Conservation (phyloP, 2,329 filamentous ascomycete genomes). For the Botrytis fabae region DNA sequence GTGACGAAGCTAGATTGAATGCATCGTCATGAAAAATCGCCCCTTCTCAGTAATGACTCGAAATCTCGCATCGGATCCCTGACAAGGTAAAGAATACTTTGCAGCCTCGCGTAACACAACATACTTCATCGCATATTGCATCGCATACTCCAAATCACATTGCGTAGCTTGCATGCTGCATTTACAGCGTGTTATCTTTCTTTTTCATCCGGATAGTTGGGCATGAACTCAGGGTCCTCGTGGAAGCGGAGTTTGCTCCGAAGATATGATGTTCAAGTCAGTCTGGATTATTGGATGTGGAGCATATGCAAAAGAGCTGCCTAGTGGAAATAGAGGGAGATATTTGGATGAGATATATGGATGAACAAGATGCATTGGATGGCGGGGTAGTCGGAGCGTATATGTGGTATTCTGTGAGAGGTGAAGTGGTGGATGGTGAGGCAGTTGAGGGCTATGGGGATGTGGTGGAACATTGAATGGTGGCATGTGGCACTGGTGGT, state of each 20-base stretch:
- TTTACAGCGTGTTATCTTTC: not conserved
- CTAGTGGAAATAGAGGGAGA: too few species aligned
- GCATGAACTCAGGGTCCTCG: not conserved
- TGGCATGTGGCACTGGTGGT: conserved; percentile 1
- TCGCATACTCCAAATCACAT: not conserved
- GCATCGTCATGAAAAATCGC: not conserved
- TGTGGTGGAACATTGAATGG: conserved; percentile 4
- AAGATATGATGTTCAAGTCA: too few species aligned
- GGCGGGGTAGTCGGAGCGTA: conserved; percentile 8
- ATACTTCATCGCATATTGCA: not conserved
- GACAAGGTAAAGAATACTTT: not conserved
- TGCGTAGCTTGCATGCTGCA: not conserved
- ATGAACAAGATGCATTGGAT: not conserved
- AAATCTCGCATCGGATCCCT: too few species aligned
- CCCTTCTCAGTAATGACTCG: not conserved
- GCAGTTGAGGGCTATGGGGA: not conserved
- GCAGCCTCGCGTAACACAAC: not conserved
- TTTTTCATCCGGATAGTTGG: not conserved
- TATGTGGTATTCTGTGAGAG: not conserved
- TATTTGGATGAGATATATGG: not conserved
- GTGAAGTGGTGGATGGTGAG: not conserved
- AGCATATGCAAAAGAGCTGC: not conserved
- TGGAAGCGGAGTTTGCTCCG: conserved; percentile 3
- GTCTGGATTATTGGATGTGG: not conserved
- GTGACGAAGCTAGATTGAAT: not conserved